These are phyloP conservation scores for Pyrrhoderma noxium DNA, from an alignment of 1,284 basidiomycete species.

Conservation along the genomic window DNA sequence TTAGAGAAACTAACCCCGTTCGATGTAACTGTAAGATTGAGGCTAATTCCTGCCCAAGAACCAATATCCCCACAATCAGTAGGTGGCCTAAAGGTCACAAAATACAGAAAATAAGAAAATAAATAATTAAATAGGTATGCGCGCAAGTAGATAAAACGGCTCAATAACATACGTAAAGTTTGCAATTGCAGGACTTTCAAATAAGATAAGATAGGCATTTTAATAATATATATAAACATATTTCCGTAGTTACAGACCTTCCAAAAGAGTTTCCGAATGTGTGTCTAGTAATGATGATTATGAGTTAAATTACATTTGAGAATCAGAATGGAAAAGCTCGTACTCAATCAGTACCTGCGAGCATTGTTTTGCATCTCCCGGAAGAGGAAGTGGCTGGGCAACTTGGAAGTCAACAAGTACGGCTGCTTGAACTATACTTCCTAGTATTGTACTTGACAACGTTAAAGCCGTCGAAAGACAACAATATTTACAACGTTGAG, in stretches of 20 bases:
- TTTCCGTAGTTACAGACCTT: constrained; percentile 34
- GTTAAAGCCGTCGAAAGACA: too few species aligned
- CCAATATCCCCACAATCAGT: constrained; percentile 63
- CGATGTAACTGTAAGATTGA: constrained; percentile 72
- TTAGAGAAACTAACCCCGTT: constrained; percentile 38
- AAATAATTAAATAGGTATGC: not conserved
- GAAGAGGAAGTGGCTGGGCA: constrained; percentile 59
- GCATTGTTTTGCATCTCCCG: constrained; percentile 50
- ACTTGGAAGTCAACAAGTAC: constrained; percentile 68
- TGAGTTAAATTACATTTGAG: too few species aligned
- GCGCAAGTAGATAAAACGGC: not conserved
- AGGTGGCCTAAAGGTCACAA: constrained; percentile 44
- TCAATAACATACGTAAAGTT: constrained; percentile 45
- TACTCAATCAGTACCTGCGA: constrained; percentile 59
- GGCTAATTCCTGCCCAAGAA: constrained; percentile 66
- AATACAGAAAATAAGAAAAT: not conserved
- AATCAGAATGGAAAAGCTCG: constrained; percentile 26
- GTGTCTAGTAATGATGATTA: constrained; percentile 34
- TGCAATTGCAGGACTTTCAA: constrained; percentile 53
- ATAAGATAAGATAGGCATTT: not conserved
- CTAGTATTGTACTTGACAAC: too few species aligned
- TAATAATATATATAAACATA: not conserved
- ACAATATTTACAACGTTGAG: too few species aligned
- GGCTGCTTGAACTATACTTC: constrained; percentile 23
- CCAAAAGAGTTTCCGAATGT: constrained; percentile 70